Evolutionary conservation across 2,329 filamentous ascomycete genomes (phyloP).

Genomic region (Ceratocystiopsis minuta): DNA sequence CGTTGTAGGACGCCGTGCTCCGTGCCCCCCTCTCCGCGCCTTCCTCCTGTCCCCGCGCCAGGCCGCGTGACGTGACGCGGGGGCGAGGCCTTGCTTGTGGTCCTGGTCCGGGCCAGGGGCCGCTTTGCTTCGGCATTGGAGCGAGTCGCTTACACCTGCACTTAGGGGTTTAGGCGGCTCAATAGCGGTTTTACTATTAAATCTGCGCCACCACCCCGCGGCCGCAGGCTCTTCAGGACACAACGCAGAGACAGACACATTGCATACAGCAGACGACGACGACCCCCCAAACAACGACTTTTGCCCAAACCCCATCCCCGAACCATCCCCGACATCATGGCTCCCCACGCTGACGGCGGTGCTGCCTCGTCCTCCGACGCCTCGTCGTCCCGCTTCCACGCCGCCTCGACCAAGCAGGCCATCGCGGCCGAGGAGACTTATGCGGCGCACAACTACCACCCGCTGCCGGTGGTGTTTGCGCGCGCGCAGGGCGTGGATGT

Average conservation of each 20-base stretch:
- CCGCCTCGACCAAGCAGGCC: slow-evolving; percentile 59
- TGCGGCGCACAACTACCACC: slow-evolving; percentile 98
- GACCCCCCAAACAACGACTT: too few species aligned
- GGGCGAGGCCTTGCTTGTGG: too few species aligned
- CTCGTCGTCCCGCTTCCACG: slow-evolving; percentile 37
- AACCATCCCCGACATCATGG: slow-evolving; percentile 26
- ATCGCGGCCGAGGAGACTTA: slow-evolving; percentile 66
- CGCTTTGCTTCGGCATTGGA: slow-evolving; percentile 14
- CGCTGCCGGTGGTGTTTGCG: slow-evolving; percentile 83
- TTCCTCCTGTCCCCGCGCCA: too few species aligned
- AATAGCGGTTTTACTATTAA: too few species aligned
- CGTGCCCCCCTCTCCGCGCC: too few species aligned
- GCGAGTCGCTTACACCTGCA: slow-evolving; percentile 30
- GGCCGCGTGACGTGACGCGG: too few species aligned
- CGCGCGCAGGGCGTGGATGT: slow-evolving; percentile 71
- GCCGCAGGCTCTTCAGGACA: too few species aligned
- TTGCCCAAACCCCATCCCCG: too few species aligned
- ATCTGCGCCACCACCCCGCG: too few species aligned
- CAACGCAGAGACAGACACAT: too few species aligned
- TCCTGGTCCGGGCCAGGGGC: background rate
- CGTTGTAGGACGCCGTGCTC: too few species aligned
- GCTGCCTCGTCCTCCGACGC: background rate
- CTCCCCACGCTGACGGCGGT: slow-evolving; percentile 31
- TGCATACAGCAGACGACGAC: too few species aligned
- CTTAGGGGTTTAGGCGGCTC: slow-evolving; percentile 33